A percentile compares a stretch with the other conserved stretches of the same genome.
phyloP scores from a whole-genome alignment of 2,329 filamentous ascomycete species.

The Beauveria caledonica region DNA sequence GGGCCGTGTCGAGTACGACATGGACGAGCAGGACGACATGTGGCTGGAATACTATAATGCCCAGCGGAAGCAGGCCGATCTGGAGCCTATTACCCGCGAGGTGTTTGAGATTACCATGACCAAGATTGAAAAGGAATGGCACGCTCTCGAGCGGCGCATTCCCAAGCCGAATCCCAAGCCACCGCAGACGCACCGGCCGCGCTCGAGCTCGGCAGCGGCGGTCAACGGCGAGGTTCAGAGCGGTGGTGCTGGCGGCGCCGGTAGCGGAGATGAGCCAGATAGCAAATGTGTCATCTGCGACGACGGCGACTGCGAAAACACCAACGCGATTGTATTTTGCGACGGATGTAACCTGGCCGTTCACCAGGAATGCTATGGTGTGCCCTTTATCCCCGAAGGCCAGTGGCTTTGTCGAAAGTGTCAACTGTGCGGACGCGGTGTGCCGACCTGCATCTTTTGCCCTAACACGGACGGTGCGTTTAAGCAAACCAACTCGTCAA shows the following conservation, averaged over 20 bases:
- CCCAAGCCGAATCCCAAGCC: conserved; percentile 96
- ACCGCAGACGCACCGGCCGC: conserved; percentile 84
- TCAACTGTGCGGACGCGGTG: conserved; percentile 85
- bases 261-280: conserved; percentile 69
- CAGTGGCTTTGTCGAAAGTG: conserved; percentile 98
- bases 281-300: conserved; percentile 97
- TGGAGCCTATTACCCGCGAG: conserved; percentile 81
- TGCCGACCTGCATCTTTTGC: conserved; percentile 95
- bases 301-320: conserved; percentile 98
- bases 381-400: conserved; percentile 96
- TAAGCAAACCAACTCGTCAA: conserved; percentile 92
- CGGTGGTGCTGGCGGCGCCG: conserved; percentile 31
- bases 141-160: conserved; percentile 89
- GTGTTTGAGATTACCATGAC: conserved; percentile 98
- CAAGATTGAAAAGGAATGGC: conserved; percentile 98
- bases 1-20: conserved; percentile 93
- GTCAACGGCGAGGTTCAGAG: conserved; percentile 82
- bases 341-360: conserved; percentile 96
- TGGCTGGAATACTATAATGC: conserved; percentile 84
- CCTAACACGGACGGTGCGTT: conserved; percentile 96
- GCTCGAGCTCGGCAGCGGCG: conserved; percentile 88
- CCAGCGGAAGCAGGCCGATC: conserved; percentile 63
- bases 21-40: conserved; percentile 98
- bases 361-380: conserved; percentile 97
- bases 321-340: conserved; percentile 97